Conservation (phyloP, 106 monocot genomes). For the Platanthera guangdongensis region DNA sequence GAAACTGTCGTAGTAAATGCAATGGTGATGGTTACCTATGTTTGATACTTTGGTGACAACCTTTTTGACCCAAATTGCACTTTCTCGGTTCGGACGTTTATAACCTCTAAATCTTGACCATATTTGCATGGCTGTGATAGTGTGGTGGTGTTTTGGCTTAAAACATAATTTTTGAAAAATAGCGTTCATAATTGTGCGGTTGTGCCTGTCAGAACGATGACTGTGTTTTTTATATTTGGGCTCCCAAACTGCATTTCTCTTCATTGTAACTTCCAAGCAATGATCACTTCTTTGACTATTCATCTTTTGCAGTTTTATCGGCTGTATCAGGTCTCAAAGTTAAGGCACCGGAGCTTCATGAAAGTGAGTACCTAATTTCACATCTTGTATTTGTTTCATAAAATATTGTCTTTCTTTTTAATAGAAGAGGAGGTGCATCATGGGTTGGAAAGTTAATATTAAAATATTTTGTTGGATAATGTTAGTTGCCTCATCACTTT, state of each 20-base stretch:
- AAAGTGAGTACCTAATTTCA: slow-evolving; percentile 38
- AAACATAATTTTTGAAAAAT: too few species aligned
- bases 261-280: not conserved
- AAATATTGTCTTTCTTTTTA: not conserved
- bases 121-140: too few species aligned
- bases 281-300: not conserved
- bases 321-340: slow-evolving; percentile 71
- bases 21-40: too few species aligned
- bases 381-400: not conserved
- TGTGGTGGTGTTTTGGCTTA: too few species aligned
- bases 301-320: slow-evolving; percentile 47
- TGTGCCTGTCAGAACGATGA: too few species aligned
- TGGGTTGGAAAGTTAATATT: not conserved
- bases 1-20: too few species aligned
- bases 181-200: too few species aligned
- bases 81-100: too few species aligned
- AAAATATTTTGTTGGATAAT: not conserved
- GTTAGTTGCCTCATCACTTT: not conserved
- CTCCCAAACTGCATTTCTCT: not conserved
- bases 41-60: too few species aligned
- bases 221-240: too few species aligned
- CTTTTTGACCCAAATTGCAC: too few species aligned
- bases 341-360: slow-evolving; percentile 54
- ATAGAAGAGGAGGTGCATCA: not conserved
- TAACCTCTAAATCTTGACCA: too few species aligned